phyloP scores from a whole-genome alignment of 1,284 basidiomycete genomes.

The Ganoderma sp. region DNA sequence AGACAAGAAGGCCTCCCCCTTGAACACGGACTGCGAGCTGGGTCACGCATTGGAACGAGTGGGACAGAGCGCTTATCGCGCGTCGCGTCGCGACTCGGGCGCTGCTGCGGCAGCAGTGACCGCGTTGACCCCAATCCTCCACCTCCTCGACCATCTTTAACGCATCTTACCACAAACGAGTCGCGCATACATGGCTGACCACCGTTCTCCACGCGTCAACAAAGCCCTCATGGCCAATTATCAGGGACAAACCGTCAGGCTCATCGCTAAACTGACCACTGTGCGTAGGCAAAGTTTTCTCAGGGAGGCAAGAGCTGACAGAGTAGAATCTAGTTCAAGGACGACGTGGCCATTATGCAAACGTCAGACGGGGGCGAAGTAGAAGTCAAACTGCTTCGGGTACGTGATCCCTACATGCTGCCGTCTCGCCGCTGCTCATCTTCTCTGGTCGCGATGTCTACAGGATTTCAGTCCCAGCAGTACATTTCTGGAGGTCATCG shows the following conservation, averaged over 20 bases:
- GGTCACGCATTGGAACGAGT: too few species aligned
- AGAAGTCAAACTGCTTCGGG: slow-evolving; percentile 46
- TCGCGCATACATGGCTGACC: neutral
- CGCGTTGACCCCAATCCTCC: neutral
- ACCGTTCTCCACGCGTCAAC: slow-evolving; percentile 68
- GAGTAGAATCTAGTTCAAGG: slow-evolving; percentile 51
- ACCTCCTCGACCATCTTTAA: neutral
- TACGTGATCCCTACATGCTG: slow-evolving; percentile 4
- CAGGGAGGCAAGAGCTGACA: neutral
- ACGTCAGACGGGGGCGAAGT: slow-evolving; percentile 79
- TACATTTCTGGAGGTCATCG: slow-evolving; percentile 78
- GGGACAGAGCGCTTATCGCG: too few species aligned
- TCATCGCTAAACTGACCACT: slow-evolving; percentile 73
- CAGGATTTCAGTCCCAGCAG: slow-evolving; percentile 59
- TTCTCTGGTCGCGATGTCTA: neutral
- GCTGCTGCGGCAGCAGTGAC: neutral
- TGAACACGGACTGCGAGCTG: too few species aligned
- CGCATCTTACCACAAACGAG: neutral
- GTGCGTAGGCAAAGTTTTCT: slow-evolving; percentile 44
- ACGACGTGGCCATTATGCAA: slow-evolving; percentile 65
- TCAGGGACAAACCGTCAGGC: slow-evolving; percentile 64
- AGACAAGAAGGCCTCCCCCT: too few species aligned
- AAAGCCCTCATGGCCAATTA: slow-evolving; percentile 61
- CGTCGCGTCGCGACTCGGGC: too few species aligned
- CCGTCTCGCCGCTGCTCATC: neutral